Evolutionary conservation across 805 yeast genomes (phyloP), one percentile per base, ranked within the genome.

Genomic region (Candida berthetii): DNA sequence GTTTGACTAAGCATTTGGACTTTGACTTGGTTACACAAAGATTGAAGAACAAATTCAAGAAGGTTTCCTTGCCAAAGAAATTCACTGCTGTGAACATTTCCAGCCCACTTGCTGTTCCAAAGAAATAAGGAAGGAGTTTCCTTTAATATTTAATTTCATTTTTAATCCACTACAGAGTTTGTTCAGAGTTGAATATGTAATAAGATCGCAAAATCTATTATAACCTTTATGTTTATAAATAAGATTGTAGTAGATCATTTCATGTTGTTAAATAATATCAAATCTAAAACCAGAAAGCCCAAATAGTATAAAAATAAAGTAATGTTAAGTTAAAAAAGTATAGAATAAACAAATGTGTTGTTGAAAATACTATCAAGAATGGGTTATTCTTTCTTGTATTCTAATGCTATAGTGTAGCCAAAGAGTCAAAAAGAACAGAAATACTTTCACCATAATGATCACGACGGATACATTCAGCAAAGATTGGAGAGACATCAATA

Each of bases 371-470:
- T 36, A n/a, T 11, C 17, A 15, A 14, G 28, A 24, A 15, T 14
- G 18, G 18, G 9, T 4, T 4, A n/a, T 8, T 20, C 9, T 33
- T 11, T n/a, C 16, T n/a, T 31, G 16, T 34, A 35, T 22, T 38
- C 19, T 36, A n/a, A 17, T 40, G 31, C 38, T 54, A 64, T 40
- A 62, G 49, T 33, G 65, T 76, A 37, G 90, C 85, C 49, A 89
- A 72, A 38, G 95, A 88, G 63, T 90, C 96, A 61, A 91, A 90
- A 54, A 90, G 69, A 17, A 90, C 96, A 33, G 96, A 86, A 47
- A 91, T 90, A 54, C 95, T 84, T 69, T 91, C 98, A 62, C 99
- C 99, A 55, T 91, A 90, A 64, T 93, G 99, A 61, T 93, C 96
- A 70, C 99, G 85, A 69, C 99, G 82, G 47, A 93, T 91, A 65